Percentiles rank a stretch among this genome's conserved stretches.
Conservation (phyloP, 805 yeast species). For the Kodamaea kaohsiungensis region DNA sequence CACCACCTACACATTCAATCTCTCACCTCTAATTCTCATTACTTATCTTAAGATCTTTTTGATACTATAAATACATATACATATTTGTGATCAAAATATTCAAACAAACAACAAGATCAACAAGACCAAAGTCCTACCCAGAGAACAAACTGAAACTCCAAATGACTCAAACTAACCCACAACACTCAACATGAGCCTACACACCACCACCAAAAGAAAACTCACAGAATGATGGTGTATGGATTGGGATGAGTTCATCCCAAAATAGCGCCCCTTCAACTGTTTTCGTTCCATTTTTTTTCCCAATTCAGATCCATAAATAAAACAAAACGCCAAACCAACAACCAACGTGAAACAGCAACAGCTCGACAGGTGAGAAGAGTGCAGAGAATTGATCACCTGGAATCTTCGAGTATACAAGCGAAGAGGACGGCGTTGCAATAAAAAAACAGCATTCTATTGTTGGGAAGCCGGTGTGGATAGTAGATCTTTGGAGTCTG, state of each 20-base stretch:
- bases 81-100: no score
- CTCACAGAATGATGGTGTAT: neutral
- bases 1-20: neutral
- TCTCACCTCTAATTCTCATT: no score
- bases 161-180: neutral
- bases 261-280: neutral
- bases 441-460: neutral
- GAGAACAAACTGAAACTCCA: no score
- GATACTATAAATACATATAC: no score
- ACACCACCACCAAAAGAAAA: neutral
- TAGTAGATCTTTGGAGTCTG: neutral
- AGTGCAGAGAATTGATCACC: neutral
- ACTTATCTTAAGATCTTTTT: no score
- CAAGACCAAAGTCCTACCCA: no score
- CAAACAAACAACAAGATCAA: no score
- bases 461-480: neutral
- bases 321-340: neutral
- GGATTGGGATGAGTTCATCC: neutral
- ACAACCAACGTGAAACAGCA: neutral
- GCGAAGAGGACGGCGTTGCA: neutral
- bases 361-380: neutral
- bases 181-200: conserved; percentile 12
- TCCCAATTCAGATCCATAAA: neutral
- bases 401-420: neutral
- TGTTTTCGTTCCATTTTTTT: neutral